Evolutionary conservation across 768 basidiomycete genomes (phyloP).

Genomic region (Candolleomyces aberdarensis): DNA sequence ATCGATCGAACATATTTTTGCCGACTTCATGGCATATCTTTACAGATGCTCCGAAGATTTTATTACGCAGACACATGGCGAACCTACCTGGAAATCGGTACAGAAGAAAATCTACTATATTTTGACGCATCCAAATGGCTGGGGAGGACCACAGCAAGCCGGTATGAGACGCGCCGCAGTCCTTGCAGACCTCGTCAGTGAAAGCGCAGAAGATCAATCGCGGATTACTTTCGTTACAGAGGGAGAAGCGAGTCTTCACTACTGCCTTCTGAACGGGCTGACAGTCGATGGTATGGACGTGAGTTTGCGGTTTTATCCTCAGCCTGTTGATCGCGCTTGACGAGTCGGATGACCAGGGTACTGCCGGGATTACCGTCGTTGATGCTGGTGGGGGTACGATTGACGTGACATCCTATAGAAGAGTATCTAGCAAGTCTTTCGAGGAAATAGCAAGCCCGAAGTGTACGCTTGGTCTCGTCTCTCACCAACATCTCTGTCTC

Average conservation of each 20-base stretch:
- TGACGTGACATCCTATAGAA: constrained; percentile 46
- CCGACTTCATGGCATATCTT: constrained; percentile 41
- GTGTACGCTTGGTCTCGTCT: constrained; percentile 22
- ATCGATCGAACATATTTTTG: constrained; percentile 30
- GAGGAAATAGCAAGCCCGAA: constrained; percentile 42
- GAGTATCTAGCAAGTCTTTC: constrained; percentile 1
- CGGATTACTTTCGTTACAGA: constrained; percentile 49
- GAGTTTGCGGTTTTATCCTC: not conserved
- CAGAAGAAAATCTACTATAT: constrained; percentile 36
- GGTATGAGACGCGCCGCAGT: constrained; percentile 46
- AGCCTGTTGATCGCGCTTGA: too few species aligned
- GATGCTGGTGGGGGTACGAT: constrained; percentile 62
- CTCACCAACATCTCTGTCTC: not conserved
- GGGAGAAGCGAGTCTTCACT: constrained; percentile 54
- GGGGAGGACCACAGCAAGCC: constrained; percentile 50
- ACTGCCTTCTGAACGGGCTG: constrained; percentile 25
- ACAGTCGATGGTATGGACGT: constrained; percentile 3
- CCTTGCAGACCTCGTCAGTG: constrained; percentile 41
- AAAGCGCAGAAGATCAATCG: constrained; percentile 23
- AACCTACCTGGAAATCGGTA: constrained; percentile 20
- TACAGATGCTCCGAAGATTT: constrained; percentile 31
- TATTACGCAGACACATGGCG: constrained; percentile 35
- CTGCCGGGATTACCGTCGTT: constrained; percentile 48
- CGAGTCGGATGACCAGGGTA: constrained; percentile 12
- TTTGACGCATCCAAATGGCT: constrained; percentile 51